Base-by-base conservation (phyloP, 306 rosid genomes). In the Inga oerstediana region DNA sequence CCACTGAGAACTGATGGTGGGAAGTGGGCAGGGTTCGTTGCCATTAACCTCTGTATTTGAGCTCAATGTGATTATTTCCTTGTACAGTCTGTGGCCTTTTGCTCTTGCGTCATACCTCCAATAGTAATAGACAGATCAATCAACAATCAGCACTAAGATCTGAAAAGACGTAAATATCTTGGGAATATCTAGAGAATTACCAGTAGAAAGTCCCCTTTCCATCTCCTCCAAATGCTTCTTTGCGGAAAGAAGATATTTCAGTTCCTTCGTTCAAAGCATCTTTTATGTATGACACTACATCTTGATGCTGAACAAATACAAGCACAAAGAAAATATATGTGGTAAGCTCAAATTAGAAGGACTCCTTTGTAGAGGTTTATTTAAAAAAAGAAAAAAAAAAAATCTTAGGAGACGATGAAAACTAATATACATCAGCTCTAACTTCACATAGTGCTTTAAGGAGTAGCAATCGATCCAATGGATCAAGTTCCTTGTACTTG, bases 401-500 rank as follows among this genome's bases (percentile, higher is more conserved):
- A 39, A 39, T 6, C 62, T 72, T 39, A 7, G 71, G 65, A 78
- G 64, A 80, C 80, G 19, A 44, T 52, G 76, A 85, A 39, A 78
- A 37, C 72, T 81, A 12, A 75, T 61, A 78, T 92, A 93, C 98
- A 46, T 91, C 92, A 74, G 92, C 96, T 88, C 99, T 88, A 86
- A 93, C 81, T 92, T 93, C 98, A 87, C 99, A 96, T 32, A 93
- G 96, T 4, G 97, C 98, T 86, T 93, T 96, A 41, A 96, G 85
- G 48, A 93, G 84, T 72, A 88, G 71, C 74, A 96, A 84, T 77
- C 97, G 98, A 77, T 88, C 88, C 32, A 61, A 81, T 7, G 99
- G 92, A 88, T 87, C 86, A 62, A 96, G 97, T 49, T 83, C 91
- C 88, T 88, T 90, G 88, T 93, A 96, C 72, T 78, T 85, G 15